phyloP scores from a whole-genome alignment of 2,329 filamentous ascomycete genomes.

The Pyricularia pennisetigena region DNA sequence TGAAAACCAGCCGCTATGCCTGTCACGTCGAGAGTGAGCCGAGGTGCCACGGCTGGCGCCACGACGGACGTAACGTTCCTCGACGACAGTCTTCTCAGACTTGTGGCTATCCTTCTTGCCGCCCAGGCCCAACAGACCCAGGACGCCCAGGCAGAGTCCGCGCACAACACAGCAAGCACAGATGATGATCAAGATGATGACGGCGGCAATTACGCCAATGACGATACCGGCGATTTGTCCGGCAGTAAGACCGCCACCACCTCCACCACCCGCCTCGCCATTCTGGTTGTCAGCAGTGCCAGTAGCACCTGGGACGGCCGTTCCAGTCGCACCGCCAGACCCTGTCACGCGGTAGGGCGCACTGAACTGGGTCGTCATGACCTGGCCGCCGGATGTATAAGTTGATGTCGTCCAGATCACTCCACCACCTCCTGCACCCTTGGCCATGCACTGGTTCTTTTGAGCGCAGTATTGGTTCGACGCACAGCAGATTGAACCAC shows the following conservation, averaged over 20 bases:
- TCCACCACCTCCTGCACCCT: constrained; percentile 15
- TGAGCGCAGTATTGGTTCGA: constrained; percentile 57
- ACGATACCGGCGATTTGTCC: constrained; percentile 77
- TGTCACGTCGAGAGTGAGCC: constrained; percentile 36
- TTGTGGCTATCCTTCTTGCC: constrained; percentile 36
- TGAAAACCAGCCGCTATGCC: constrained; percentile 48
- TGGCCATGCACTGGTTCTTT: neutral
- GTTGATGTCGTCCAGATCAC: constrained; percentile 29
- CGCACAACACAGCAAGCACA: constrained; percentile 66
- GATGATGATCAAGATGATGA: constrained; percentile 56
- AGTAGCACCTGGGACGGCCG: constrained; percentile 29
- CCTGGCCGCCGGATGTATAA: constrained; percentile 24
- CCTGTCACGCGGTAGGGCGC: constrained; percentile 42
- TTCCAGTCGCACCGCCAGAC: constrained; percentile 38
- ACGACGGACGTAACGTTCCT: constrained; percentile 41
- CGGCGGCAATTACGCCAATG: constrained; percentile 59
- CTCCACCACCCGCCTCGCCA: constrained; percentile 27
- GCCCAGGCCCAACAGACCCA: constrained; percentile 52
- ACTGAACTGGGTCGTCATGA: constrained; percentile 45
- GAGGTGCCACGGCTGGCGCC: constrained; percentile 24
- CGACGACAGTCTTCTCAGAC: constrained; percentile 37
- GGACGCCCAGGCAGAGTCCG: constrained; percentile 48
- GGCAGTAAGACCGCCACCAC: constrained; percentile 43
- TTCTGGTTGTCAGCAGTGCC: constrained; percentile 35
- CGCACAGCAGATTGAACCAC: constrained; percentile 62